Evolutionary conservation across 2,329 filamentous ascomycete genomes (phyloP), one percentile per base, ranked within the genome.

Genomic region (Aureobasidium melanogenum): DNA sequence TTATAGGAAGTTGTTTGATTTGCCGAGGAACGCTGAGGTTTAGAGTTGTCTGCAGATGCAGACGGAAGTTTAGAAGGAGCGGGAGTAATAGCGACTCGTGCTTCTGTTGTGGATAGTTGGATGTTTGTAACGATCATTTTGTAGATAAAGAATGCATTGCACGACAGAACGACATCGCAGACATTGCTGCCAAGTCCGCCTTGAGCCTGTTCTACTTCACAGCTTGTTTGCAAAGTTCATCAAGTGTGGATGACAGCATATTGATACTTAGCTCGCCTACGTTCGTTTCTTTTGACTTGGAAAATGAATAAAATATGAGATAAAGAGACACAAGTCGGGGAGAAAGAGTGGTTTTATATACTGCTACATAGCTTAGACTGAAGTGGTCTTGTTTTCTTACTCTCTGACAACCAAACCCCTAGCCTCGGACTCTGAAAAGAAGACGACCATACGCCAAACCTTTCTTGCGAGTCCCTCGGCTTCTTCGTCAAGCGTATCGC

Each of bases 381-480:
- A 6, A 15, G 1, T 6, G 26, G 24, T 30, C 44, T 17, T n/a
- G 30, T 43, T 19, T 5, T n/a, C 12, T 22, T 51, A 56, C 44
- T 59, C 56, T n/a, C 56, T 39, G 17, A 59, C 57, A 30, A 64
- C 60, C 63, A 97, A 79, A 1, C 92, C 92, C 65, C 91, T 81
- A 78, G 94, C 96, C 81, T 96, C 93, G 70, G 88, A 89, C 75
- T 97, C 93, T 6, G 90, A 94, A 70, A 93, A 97, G 84, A 97
- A 97, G 69, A 97, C 96, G 62, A 97, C 86, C 91, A 97, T 96
- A 55, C 93, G 85, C 94, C 94, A 99, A 38, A 99, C 82, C 78
- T 97, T 97, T 83, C 91, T 95, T 54, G 97, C 92, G 66, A 99
- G 78, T 28, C 89, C 87, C 74, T 97, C 92, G 12, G 92, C 91